phyloP scores from a whole-genome alignment of 1,139 yeast genomes.

The Blastobotrys indianensis region DNA sequence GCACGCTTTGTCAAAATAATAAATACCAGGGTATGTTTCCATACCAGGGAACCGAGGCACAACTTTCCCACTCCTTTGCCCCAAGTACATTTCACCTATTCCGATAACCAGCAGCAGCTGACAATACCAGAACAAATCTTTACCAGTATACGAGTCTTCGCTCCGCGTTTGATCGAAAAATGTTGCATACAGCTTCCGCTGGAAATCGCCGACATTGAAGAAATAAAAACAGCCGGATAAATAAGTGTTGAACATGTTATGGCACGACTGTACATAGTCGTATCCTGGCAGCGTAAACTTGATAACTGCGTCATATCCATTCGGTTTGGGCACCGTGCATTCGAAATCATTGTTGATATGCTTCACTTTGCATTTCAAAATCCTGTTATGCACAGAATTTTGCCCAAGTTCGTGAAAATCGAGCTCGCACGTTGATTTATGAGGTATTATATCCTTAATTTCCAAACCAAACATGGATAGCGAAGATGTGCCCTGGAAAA shows the following conservation, averaged over 20 bases:
- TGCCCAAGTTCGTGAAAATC: slow-evolving; percentile 14
- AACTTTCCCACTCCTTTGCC: slow-evolving; percentile 7
- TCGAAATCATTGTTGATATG: slow-evolving; percentile 3
- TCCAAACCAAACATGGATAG: slow-evolving; percentile 21
- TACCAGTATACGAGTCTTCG: slow-evolving; percentile 11
- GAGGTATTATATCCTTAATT: slow-evolving; percentile 18
- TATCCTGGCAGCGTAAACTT: slow-evolving; percentile 55
- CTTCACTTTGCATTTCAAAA: slow-evolving; percentile 1
- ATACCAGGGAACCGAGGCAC: slow-evolving; percentile 10
- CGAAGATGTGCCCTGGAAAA: slow-evolving; percentile 18
- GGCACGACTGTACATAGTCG: slow-evolving; percentile 66
- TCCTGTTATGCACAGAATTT: slow-evolving; percentile 1
- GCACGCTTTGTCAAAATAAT: slow-evolving; percentile 21
- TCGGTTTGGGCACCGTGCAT: background rate
- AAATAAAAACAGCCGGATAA: slow-evolving; percentile 84
- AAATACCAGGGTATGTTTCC: slow-evolving; percentile 19
- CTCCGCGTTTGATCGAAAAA: slow-evolving; percentile 13
- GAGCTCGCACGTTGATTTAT: slow-evolving; percentile 15
- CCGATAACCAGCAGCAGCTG: slow-evolving; percentile 71
- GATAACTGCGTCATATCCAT: slow-evolving; percentile 4
- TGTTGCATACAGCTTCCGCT: slow-evolving; percentile 16
- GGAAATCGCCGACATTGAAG: slow-evolving; percentile 60
- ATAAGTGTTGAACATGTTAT: slow-evolving; percentile 70
- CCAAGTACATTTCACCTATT: slow-evolving; percentile 69
- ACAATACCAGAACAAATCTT: slow-evolving; percentile 56